Base-by-base conservation (phyloP, 441 rosid species). In the California macrophylla region DNA sequence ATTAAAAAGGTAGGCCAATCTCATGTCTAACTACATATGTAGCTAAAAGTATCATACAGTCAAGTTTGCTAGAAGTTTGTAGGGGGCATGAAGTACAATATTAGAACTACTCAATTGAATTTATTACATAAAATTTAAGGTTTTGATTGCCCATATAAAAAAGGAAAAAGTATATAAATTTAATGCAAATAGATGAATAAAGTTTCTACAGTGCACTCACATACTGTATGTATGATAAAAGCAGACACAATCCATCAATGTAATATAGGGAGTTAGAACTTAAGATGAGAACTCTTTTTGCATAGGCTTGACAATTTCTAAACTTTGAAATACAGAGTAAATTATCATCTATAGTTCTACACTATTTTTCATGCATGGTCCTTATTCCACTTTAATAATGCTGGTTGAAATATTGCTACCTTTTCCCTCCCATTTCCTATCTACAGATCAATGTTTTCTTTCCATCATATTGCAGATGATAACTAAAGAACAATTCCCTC, bases 21-120 rank as follows among this genome's bases (percentile, higher is more conserved):
- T 16, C 23, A 16, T 52, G 4, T 20, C 60, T 12, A 50, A 18
- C 23, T 24, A 3, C 58, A 50, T 50, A 5, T 52, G 23, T 18
- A 52, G 60, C 60, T 52, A 52, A 52, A 52, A 8, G 60, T 52
- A 52, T 18, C 24, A 52, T 52, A 52, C 60, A 52, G 23, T 52
- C 23, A 52, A 52, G 60, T 52, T 52, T 52, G 23, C 23, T 52
- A 16, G 6, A 7, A 52, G 10, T 52, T 52, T 4, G 60, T 52
- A 52, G 60, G 60, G 60, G 60, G 24, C 60, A 4, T 52, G 60
- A 47, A 47, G 21, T 47, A 23, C 56, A n/a, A 47, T 16, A 3
- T 47, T 4, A 16, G 21, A 47, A 47, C 56, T 16, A 47, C 21
- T 16, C 21, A 47, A 47, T 47, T 47, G 56, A 52, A 52, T 20